phyloP scores from a whole-genome alignment of 768 basidiomycete genomes.

The Tubosaeta sp. region DNA sequence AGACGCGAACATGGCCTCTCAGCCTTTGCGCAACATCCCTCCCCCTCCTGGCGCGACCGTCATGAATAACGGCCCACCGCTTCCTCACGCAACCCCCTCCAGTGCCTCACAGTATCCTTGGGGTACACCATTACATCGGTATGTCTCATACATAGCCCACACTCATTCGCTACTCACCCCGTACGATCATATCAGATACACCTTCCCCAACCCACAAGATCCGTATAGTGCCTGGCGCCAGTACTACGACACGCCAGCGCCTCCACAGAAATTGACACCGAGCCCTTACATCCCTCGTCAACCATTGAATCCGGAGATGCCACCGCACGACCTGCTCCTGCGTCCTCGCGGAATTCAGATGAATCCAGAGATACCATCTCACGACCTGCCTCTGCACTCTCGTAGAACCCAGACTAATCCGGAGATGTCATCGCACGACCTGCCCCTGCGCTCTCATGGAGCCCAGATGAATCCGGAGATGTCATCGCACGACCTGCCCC shows the following conservation, averaged over 20 bases:
- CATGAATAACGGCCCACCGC: constrained; percentile 10
- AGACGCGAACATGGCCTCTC: constrained; percentile 11
- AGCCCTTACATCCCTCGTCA: constrained; percentile 31
- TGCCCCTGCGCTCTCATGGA: constrained; percentile 2
- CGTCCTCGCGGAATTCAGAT: constrained; percentile 5
- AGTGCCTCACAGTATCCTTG: constrained; percentile 8
- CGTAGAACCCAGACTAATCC: constrained; percentile 3
- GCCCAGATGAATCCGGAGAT: not conserved
- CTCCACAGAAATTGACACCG: constrained; percentile 19
- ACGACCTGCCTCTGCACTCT: constrained; percentile 5
- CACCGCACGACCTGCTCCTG: constrained; percentile 7
- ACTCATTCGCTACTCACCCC: not conserved
- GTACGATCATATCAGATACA: constrained; percentile 1
- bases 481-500: constrained; percentile 9
- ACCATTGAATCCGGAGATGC: constrained; percentile 6
- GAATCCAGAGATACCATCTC: not conserved
- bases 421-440: constrained; percentile 8
- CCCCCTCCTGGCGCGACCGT: constrained; percentile 21
- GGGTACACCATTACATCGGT: constrained; percentile 16
- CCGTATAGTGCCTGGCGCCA: constrained; percentile 6
- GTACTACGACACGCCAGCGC: not conserved
- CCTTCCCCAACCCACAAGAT: constrained; percentile 16
- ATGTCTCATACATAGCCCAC: not conserved
- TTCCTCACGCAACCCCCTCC: constrained; percentile 8
- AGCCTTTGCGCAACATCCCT: constrained; percentile 14